A percentile compares a stretch with the other conserved stretches of the same genome.
phyloP scores from a whole-genome alignment of 2,329 filamentous ascomycete species.

The Nothophaeocryptopus gaeumannii region DNA sequence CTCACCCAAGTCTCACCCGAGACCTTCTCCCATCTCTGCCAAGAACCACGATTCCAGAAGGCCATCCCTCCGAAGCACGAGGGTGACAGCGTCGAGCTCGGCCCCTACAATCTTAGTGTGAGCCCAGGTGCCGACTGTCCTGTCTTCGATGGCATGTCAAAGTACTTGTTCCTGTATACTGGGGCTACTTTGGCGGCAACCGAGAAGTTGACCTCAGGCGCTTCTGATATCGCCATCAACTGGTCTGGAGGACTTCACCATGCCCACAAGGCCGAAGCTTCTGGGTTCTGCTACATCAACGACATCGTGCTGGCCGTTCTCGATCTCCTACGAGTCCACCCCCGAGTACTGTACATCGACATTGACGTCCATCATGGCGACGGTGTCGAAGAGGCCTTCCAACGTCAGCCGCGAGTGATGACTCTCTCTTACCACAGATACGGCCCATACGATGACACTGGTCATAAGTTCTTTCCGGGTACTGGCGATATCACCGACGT shows the following conservation, averaged over 20 bases:
- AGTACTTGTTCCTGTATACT: conserved; percentile 91
- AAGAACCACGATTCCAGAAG: conserved; percentile 42
- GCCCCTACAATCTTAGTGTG: conserved; percentile 69
- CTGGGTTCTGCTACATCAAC: conserved; percentile 98
- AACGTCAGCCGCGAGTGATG: conserved; percentile 84
- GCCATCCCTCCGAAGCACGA: conserved; percentile 43
- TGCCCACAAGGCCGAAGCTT: conserved; percentile 89
- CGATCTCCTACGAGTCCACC: conserved; percentile 75
- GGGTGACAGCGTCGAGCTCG: conserved; percentile 42
- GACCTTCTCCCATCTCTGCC: conserved; percentile 53
- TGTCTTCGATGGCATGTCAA: conserved; percentile 91
- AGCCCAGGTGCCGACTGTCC: conserved; percentile 79
- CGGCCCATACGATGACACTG: conserved; percentile 64
- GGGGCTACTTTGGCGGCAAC: conserved; percentile 89
- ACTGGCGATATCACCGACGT: conserved; percentile 66
- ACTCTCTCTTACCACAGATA: conserved; percentile 97
- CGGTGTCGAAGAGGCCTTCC: conserved; percentile 87
- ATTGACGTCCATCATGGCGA: conserved; percentile 92
- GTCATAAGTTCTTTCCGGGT: conserved; percentile 60
- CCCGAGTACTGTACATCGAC: conserved; percentile 89
- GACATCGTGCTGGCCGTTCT: conserved; percentile 94
- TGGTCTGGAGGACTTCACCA: conserved; percentile 97
- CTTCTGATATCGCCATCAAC: conserved; percentile 94
- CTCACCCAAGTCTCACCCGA: conserved; percentile 49
- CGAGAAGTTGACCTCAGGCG: conserved; percentile 77